A percentile compares a stretch with the other conserved stretches of the same genome.
Conservation (phyloP, 2,329 filamentous ascomycete genomes). For the Alternaria brassicae region DNA sequence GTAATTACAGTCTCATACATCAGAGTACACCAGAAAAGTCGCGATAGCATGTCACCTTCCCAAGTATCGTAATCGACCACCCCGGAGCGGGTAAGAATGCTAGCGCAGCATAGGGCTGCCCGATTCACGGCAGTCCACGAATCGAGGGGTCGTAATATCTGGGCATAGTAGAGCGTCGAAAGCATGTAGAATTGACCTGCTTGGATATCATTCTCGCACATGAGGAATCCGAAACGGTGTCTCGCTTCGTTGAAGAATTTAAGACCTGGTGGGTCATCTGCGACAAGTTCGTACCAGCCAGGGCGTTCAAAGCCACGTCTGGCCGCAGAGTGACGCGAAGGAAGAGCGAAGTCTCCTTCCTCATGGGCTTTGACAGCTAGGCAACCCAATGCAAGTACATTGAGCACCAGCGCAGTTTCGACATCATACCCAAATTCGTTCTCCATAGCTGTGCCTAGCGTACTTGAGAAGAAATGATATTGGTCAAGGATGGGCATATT, state of each 20-base stretch:
- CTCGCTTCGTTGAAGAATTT: slow-evolving; percentile 64
- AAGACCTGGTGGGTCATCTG: slow-evolving; percentile 54
- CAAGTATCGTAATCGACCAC: slow-evolving; percentile 57
- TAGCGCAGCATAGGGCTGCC: slow-evolving; percentile 59
- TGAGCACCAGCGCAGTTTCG: slow-evolving; percentile 60
- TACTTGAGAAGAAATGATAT: slow-evolving; percentile 60
- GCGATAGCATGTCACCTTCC: slow-evolving; percentile 64
- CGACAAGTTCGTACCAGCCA: slow-evolving; percentile 47
- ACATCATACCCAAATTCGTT: slow-evolving; percentile 61
- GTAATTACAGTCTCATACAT: slow-evolving; percentile 65
- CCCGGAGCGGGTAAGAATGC: slow-evolving; percentile 55
- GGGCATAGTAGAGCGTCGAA: slow-evolving; percentile 60
- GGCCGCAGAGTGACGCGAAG: slow-evolving; percentile 35
- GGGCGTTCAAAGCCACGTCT: slow-evolving; percentile 35
- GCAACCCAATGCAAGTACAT: slow-evolving; percentile 61
- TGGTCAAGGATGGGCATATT: slow-evolving; percentile 62
- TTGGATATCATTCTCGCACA: slow-evolving; percentile 58
- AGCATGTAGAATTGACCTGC: slow-evolving; percentile 62
- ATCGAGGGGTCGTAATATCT: slow-evolving; percentile 61
- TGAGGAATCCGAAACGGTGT: slow-evolving; percentile 60
- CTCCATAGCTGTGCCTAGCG: slow-evolving; percentile 58
- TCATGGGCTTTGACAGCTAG: slow-evolving; percentile 58
- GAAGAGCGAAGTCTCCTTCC: slow-evolving; percentile 57
- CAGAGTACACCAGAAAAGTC: slow-evolving; percentile 63
- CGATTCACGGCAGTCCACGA: slow-evolving; percentile 62